Evolutionary conservation across 768 basidiomycete species (phyloP).

Genomic region (Phaffia australis): DNA sequence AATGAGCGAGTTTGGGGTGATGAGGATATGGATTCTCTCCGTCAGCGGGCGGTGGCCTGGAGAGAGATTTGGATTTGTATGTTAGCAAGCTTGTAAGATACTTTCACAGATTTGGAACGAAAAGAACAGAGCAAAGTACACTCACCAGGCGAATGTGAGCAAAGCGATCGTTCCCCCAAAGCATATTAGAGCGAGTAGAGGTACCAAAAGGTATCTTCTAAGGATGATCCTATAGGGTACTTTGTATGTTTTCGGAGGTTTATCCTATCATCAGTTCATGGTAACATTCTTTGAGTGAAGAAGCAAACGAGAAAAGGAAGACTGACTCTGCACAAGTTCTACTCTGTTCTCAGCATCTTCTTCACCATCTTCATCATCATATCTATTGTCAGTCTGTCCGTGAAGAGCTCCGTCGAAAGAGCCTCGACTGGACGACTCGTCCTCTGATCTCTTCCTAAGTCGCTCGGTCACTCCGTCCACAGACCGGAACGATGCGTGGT

Average conservation of each 20-base stretch:
- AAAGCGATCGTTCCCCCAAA: conserved; percentile 2
- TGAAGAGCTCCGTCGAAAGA: not conserved
- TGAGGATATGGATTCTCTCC: conserved; percentile 11
- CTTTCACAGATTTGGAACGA: not conserved
- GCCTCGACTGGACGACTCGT: too few species aligned
- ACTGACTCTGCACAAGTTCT: conserved; percentile 12
- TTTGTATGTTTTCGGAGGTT: not conserved
- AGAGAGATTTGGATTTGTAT: too few species aligned
- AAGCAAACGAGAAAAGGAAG: not conserved
- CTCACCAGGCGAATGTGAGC: conserved; percentile 20
- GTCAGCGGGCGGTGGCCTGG: conserved; percentile 13
- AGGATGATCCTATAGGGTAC: conserved; percentile 20
- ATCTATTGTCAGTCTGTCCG: not conserved
- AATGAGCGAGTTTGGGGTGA: not conserved
- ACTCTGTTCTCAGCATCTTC: conserved; percentile 17
- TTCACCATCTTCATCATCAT: conserved; percentile 7
- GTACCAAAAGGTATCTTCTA: conserved; percentile 15
- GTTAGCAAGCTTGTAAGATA: not conserved
- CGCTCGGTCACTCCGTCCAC: too few species aligned
- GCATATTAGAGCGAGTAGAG: conserved; percentile 14
- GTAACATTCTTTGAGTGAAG: not conserved
- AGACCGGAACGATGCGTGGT: too few species aligned
- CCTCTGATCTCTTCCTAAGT: too few species aligned
- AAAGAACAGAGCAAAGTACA: too few species aligned
- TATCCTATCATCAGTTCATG: not conserved